These are phyloP conservation scores for Psilocybe azurescens DNA, from an alignment of 768 basidiomycete species.

Conservation along the genomic window DNA sequence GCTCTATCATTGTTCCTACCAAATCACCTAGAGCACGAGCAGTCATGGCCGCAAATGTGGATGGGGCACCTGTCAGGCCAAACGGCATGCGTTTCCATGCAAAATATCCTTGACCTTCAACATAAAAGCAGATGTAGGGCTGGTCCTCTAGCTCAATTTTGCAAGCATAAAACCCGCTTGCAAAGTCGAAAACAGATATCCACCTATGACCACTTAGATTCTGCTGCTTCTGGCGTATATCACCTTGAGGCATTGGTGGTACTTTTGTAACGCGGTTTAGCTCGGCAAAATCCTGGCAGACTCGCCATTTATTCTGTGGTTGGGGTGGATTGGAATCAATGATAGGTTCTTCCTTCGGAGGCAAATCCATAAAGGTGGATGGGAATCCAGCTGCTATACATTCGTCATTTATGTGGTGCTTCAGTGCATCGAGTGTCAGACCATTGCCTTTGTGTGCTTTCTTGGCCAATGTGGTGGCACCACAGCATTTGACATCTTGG, in stretches of 20 bases:
- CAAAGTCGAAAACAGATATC: conserved; percentile 40
- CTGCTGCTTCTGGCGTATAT: conserved; percentile 45
- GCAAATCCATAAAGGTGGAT: conserved; percentile 22
- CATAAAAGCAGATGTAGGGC: conserved; percentile 40
- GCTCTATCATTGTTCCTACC: conserved; percentile 31
- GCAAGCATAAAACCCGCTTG: conserved; percentile 39
- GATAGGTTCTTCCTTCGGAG: conserved; percentile 14
- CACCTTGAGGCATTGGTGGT: conserved; percentile 37
- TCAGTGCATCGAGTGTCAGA: conserved; percentile 39
- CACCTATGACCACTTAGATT: conserved; percentile 39
- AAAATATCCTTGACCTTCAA: conserved; percentile 42
- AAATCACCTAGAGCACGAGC: conserved; percentile 30
- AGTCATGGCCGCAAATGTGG: conserved; percentile 35
- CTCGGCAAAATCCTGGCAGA: conserved; percentile 42
- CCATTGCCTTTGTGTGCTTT: too few species aligned
- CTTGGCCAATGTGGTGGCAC: too few species aligned
- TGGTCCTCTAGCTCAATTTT: conserved; percentile 19
- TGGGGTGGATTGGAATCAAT: too few species aligned
- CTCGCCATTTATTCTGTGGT: conserved; percentile 44
- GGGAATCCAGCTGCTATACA: conserved; percentile 31
- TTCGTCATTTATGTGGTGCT: conserved; percentile 37
- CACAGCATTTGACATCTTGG: too few species aligned
- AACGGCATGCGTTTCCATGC: conserved; percentile 42
- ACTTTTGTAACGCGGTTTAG: conserved; percentile 37
- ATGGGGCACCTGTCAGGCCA: conserved; percentile 44